phyloP scores from a whole-genome alignment of 2,329 filamentous ascomycete species.

The Neonectria faginata region DNA sequence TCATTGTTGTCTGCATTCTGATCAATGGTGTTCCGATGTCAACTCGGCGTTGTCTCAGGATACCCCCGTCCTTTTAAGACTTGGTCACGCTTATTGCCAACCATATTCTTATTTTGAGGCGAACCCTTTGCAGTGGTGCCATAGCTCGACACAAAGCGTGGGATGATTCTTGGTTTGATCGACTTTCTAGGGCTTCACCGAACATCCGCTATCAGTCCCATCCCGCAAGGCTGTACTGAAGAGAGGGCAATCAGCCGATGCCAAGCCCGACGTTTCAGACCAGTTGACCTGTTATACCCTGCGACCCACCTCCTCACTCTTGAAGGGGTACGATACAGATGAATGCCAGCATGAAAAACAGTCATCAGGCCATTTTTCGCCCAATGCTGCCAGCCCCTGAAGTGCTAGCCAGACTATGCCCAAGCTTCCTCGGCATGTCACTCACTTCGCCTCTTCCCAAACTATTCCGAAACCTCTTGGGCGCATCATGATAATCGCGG shows the following conservation, averaged over 20 bases:
- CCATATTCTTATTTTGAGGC: neutral
- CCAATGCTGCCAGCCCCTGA: too few species aligned
- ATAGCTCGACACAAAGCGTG: neutral
- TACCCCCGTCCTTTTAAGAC: neutral
- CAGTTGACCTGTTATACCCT: neutral
- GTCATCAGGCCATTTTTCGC: too few species aligned
- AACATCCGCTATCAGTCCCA: neutral
- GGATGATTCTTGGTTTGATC: neutral
- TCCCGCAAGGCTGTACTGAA: neutral
- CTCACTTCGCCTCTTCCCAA: too few species aligned
- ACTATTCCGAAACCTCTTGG: too few species aligned
- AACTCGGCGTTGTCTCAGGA: neutral
- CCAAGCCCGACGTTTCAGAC: constrained; percentile 3
- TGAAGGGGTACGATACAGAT: neutral
- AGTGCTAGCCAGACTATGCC: too few species aligned
- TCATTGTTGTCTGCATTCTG: neutral
- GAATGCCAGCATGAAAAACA: too few species aligned
- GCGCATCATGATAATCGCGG: too few species aligned
- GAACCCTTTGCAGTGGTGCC: neutral
- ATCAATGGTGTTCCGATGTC: neutral
- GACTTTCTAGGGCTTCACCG: neutral
- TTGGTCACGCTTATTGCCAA: neutral
- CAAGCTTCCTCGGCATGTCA: too few species aligned
- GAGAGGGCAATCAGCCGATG: neutral
- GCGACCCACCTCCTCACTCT: neutral